A percentile compares a stretch with the other conserved stretches of the same genome.
Conservation (phyloP, 495 filamentous ascomycete species). For the Glutinoglossum americanum region DNA sequence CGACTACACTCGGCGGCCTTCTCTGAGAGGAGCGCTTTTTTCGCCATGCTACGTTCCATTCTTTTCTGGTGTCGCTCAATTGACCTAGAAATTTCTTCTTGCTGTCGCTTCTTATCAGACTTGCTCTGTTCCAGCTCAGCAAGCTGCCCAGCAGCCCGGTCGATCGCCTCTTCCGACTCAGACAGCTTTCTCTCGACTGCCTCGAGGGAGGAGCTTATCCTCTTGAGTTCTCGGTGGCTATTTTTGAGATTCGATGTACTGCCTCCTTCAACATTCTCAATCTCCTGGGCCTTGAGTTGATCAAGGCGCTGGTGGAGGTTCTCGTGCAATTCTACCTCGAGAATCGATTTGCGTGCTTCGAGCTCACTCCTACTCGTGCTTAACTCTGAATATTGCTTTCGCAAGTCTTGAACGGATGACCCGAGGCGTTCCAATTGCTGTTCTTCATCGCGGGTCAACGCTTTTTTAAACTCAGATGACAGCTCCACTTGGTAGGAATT, state of each 20-base stretch:
- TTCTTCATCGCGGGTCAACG: constrained; percentile 65
- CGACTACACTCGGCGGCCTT: constrained; percentile 58
- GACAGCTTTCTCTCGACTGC: constrained; percentile 42
- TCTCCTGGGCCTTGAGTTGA: constrained; percentile 58
- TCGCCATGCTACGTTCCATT: constrained; percentile 80
- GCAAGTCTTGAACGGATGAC: constrained; percentile 44
- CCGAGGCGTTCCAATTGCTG: constrained; percentile 50
- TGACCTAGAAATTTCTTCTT: constrained; percentile 53
- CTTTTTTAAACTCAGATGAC: constrained; percentile 75
- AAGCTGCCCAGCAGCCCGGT: constrained; percentile 37
- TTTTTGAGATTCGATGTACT: constrained; percentile 13
- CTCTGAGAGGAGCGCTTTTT: constrained; percentile 53
- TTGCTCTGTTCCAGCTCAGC: constrained; percentile 39
- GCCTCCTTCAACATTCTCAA: constrained; percentile 35
- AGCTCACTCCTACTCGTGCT: constrained; percentile 53
- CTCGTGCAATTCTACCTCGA: constrained; percentile 71
- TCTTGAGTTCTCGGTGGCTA: constrained; percentile 63
- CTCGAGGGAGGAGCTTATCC: constrained; percentile 36
- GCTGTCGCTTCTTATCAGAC: constrained; percentile 38
- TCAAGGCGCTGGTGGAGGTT: constrained; percentile 72
- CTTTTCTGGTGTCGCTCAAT: constrained; percentile 79
- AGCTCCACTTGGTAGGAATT: constrained; percentile 56
- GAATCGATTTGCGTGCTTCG: constrained; percentile 51
- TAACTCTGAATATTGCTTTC: constrained; percentile 50
- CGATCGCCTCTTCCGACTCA: constrained; percentile 50